Conservation (phyloP, 116 monocot species). For the Cymodocea nodosa region DNA sequence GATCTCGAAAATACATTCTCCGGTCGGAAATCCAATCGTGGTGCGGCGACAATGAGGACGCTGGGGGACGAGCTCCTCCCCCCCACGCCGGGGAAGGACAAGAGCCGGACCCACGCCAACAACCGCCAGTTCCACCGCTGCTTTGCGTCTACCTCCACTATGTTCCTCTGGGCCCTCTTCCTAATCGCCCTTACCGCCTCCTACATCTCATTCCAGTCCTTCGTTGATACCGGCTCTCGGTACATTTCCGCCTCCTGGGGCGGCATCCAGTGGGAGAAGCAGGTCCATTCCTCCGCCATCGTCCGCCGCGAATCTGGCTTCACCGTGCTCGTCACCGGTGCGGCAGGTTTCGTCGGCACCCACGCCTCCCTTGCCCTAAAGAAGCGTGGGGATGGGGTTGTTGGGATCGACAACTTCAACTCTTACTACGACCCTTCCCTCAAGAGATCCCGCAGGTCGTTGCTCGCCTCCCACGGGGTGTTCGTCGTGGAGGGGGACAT, state of each 20-base stretch:
- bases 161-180: slow-evolving; percentile 74
- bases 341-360: slow-evolving; percentile 40
- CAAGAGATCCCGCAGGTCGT: slow-evolving; percentile 27
- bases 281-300: slow-evolving; percentile 43
- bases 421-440: slow-evolving; percentile 33
- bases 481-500: slow-evolving; percentile 48
- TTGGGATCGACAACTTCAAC: slow-evolving; percentile 42
- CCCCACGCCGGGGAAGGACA: slow-evolving; percentile 79
- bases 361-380: slow-evolving; percentile 29
- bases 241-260: slow-evolving; percentile 68
- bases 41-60: not conserved
- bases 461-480: slow-evolving; percentile 21
- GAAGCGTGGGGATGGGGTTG: slow-evolving; percentile 41
- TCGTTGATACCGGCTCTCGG: slow-evolving; percentile 41
- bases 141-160: slow-evolving; percentile 61
- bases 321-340: slow-evolving; percentile 41
- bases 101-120: slow-evolving; percentile 34
- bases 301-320: slow-evolving; percentile 26
- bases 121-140: slow-evolving; percentile 53
- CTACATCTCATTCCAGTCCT: slow-evolving; percentile 50
- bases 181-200: slow-evolving; percentile 45
- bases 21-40: too few species aligned
- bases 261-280: slow-evolving; percentile 60
- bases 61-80: slow-evolving; percentile 55
- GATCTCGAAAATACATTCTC: too few species aligned